A percentile compares a stretch with the other conserved stretches of the same genome.
Conservation (phyloP, 1,284 basidiomycete genomes). For the Boletus sp. region DNA sequence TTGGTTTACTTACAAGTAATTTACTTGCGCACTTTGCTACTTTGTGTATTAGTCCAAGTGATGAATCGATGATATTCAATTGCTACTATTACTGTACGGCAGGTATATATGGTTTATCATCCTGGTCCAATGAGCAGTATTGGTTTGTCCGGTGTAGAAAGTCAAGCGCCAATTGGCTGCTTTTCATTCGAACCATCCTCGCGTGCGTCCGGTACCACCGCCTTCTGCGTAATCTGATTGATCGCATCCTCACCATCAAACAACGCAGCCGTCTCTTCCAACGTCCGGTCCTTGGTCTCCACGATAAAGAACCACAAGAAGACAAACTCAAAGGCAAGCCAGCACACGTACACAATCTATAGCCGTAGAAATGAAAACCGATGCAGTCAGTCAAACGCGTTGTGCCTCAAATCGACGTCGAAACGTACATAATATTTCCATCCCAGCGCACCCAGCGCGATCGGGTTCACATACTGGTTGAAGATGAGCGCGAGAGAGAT, state of each 20-base stretch:
- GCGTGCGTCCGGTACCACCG: slow-evolving; percentile 27
- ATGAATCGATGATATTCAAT: too few species aligned
- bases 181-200: slow-evolving; percentile 42
- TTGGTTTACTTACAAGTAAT: neutral
- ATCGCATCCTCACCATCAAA: slow-evolving; percentile 67
- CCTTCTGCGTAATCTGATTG: slow-evolving; percentile 44
- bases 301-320: slow-evolving; percentile 70
- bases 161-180: slow-evolving; percentile 12
- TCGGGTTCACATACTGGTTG: slow-evolving; percentile 85
- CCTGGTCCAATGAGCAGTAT: too few species aligned
- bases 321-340: slow-evolving; percentile 65
- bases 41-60: too few species aligned
- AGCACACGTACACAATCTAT: slow-evolving; percentile 68
- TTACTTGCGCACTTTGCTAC: too few species aligned
- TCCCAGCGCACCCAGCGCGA: slow-evolving; percentile 58
- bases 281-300: slow-evolving; percentile 71
- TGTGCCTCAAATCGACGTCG: neutral
- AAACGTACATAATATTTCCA: slow-evolving; percentile 68
- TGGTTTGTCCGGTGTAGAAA: too few species aligned
- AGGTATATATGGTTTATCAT: too few species aligned
- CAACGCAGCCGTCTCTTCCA: slow-evolving; percentile 75
- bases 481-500: slow-evolving; percentile 72
- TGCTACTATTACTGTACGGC: too few species aligned
- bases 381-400: neutral
- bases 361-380: neutral